These are phyloP conservation scores for Phlebopus sp. DNA, from an alignment of 1,284 basidiomycete species.

Conservation along the genomic window DNA sequence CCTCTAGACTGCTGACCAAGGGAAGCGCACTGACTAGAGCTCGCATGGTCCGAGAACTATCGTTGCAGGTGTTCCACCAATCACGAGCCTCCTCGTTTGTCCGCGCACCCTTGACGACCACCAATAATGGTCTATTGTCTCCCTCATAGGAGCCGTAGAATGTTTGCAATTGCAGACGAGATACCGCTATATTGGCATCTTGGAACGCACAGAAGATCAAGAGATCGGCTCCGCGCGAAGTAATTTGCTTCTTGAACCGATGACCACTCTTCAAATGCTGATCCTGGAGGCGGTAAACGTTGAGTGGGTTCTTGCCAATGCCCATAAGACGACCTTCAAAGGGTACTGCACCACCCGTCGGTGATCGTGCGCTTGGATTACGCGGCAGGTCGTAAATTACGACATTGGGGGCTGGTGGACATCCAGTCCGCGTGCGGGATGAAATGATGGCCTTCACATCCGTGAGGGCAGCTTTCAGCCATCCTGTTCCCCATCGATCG, in stretches of 20 bases:
- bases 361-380: conserved; percentile 3
- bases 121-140: conserved; percentile 25
- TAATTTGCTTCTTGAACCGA: conserved; percentile 25
- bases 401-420: conserved; percentile 14
- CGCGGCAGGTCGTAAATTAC: conserved; percentile 23
- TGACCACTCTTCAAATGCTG: conserved; percentile 19
- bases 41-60: conserved; percentile 11
- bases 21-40: conserved; percentile 25
- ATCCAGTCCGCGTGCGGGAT: conserved; percentile 6
- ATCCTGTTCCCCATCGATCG: conserved; percentile 21
- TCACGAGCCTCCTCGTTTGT: conserved; percentile 19
- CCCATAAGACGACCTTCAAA: conserved; percentile 24
- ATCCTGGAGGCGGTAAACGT: conserved; percentile 23
- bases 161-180: conserved; percentile 14
- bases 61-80: conserved; percentile 19
- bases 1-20: background rate
- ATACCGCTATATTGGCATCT: background rate
- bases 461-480: conserved; percentile 19
- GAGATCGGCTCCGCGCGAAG: conserved; percentile 25
- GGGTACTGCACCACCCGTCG: conserved; percentile 11
- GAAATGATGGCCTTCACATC: conserved; percentile 26
- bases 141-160: conserved; percentile 26
- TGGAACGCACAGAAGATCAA: conserved; percentile 24
- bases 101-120: conserved; percentile 23
- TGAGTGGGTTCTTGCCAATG: conserved; percentile 13